These are phyloP conservation scores for Quercus variabilis DNA, from an alignment of 306 rosid species.

Conservation along the genomic window DNA sequence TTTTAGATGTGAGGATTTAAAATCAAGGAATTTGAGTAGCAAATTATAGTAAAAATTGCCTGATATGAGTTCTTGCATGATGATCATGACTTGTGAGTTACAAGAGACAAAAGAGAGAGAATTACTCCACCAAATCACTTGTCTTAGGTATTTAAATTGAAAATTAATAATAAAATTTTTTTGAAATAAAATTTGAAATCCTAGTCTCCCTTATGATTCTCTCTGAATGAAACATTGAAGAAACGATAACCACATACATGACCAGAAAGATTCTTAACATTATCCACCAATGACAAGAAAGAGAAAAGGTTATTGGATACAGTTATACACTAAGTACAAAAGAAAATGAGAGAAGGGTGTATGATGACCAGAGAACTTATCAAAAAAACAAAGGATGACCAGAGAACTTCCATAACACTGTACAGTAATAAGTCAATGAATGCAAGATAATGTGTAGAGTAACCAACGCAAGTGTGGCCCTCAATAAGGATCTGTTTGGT, in stretches of 20 bases:
- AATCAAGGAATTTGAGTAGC: not conserved
- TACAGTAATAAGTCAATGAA: no score
- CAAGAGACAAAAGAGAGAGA: not conserved
- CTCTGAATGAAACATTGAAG: no score
- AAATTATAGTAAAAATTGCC: not conserved
- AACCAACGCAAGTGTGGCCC: not conserved
- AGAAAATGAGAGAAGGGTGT: not conserved
- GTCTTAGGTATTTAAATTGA: not conserved
- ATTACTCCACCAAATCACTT: not conserved
- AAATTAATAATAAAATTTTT: no score
- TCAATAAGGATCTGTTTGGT: not conserved
- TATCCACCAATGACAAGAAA: not conserved
- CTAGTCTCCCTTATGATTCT: no score
- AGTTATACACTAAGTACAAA: not conserved
- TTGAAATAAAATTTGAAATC: not conserved
- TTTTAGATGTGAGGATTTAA: not conserved
- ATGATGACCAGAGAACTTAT: no score
- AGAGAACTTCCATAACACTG: no score
- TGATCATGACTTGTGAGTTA: not conserved
- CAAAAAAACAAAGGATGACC: no score
- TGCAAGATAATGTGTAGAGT: not conserved
- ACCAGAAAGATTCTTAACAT: no score
- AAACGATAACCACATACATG: no score
- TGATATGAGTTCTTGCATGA: not conserved
- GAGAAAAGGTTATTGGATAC: not conserved